Evolutionary conservation across 2,329 filamentous ascomycete species (phyloP).

Genomic region (Claviceps citrina): DNA sequence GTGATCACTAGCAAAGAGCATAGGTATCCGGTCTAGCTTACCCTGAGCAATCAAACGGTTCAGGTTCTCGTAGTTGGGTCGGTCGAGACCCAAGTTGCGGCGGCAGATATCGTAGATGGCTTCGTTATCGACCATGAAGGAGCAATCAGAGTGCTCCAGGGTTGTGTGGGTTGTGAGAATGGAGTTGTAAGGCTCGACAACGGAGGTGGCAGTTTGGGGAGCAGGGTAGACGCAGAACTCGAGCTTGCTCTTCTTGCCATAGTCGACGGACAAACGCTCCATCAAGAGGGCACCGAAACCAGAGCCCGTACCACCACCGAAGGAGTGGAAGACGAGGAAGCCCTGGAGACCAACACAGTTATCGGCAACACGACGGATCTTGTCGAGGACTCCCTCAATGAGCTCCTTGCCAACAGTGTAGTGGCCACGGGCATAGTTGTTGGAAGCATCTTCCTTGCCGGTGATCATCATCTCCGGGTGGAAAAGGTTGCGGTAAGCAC

Average conservation of each 20-base stretch:
- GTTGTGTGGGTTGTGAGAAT: conserved; percentile 98
- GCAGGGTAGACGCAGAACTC: conserved; percentile 99
- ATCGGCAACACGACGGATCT: conserved; percentile 92
- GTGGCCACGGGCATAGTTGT: conserved; percentile 99
- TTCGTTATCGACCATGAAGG: conserved; percentile 99
- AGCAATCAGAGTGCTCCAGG: conserved; percentile 98
- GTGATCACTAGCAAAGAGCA: background rate
- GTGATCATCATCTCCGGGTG: conserved; percentile 99
- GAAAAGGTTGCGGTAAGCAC: conserved; percentile 90
- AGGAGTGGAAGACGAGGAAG: conserved; percentile 99
- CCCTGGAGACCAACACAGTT: conserved; percentile 97
- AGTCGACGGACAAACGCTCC: conserved; percentile 97
- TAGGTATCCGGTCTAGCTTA: conserved; percentile 23
- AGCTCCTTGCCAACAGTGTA: conserved; percentile 99
- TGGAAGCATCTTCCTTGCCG: conserved; percentile 98
- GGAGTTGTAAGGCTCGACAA: conserved; percentile 99
- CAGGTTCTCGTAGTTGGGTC: conserved; percentile 95
- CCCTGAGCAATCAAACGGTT: conserved; percentile 97
- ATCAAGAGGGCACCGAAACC: conserved; percentile 96
- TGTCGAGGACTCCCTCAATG: conserved; percentile 94
- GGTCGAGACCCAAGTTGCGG: conserved; percentile 90
- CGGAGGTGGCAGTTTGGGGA: conserved; percentile 89
- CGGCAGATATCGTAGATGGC: conserved; percentile 99
- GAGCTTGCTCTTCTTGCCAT: conserved; percentile 99
- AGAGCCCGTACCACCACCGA: conserved; percentile 96